Evolutionary conservation across 805 yeast genomes (phyloP), one percentile per base, ranked within the genome.

Genomic region (Kodamaea jinghongensis): DNA sequence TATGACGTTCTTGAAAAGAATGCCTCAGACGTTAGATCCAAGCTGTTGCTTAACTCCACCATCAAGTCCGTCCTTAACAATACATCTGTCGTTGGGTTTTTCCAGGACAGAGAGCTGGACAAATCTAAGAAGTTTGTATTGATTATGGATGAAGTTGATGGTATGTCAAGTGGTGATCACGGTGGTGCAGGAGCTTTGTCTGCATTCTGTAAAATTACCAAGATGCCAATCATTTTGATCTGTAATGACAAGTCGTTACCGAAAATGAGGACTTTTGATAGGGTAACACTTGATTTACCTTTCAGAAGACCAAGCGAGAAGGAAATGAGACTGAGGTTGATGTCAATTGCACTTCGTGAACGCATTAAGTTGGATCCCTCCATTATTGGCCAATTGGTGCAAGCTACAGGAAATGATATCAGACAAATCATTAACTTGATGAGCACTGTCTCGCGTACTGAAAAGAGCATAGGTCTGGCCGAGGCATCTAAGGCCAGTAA

Each of bases 121-220:
- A 40, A 48, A 23, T 51, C 52, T 16, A 75, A 78, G 48, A 81
- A 76, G 44, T 81, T 91, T 51, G 87, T 89, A 40, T 71, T 93
- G 34, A 84, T 93, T 47, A 89, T 93, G 98, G 99, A 93, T 65
- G 99, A 93, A 67, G 98, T 93, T 22, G 99, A 93, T 61, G 99
- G 99, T 51, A 93, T 93, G 98, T 87, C 96, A 29, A 89, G 95
- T 56, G 99, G 99, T 48, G 99, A 93, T 63, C 83, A 93, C 52
- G 99, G 99, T 45, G 99, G 99, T 47, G 96, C 93, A 17, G 97
- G 96, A 16, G 95, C 89, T 44, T 73, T 93, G 61, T 88, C 97
- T 0, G 81, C 83, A 29, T 83, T 87, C 51, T 90, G 97, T 57
- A 75, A 83, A 31, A 82, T 80, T 36, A 89, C 98, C 0, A 75